Percentiles rank a stretch among this genome's conserved stretches.
Conservation (phyloP, 495 filamentous ascomycete genomes). For the Astrothelium macrocarpum region DNA sequence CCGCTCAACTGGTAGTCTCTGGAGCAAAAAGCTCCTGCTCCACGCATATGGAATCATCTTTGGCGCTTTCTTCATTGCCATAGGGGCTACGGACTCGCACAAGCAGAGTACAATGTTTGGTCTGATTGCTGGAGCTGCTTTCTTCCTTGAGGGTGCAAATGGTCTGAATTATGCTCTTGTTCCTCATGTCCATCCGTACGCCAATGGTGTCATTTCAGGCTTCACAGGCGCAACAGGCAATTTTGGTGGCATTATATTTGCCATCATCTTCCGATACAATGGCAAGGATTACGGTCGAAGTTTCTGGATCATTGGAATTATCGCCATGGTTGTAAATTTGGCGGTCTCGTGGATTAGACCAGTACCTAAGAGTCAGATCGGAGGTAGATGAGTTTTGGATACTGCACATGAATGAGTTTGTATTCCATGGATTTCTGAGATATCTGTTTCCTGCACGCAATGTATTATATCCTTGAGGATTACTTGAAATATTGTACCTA, state of each 20-base stretch:
- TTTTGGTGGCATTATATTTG: constrained; percentile 33
- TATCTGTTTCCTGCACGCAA: too few relatives aligned
- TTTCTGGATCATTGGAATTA: constrained; percentile 32
- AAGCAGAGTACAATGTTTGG: constrained; percentile 25
- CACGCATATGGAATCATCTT: constrained; percentile 29
- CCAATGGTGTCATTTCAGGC: constrained; percentile 32
- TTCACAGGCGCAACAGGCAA: constrained; percentile 34
- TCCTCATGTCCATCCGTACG: constrained; percentile 32
- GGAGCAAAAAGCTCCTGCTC: constrained; percentile 31
- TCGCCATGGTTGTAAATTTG: constrained; percentile 27
- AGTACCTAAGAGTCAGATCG: constrained; percentile 32
- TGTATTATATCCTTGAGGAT: too few relatives aligned
- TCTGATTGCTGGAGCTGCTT: constrained; percentile 26
- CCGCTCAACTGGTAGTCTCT: constrained; percentile 23
- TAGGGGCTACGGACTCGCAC: constrained; percentile 23
- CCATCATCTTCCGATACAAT: constrained; percentile 31
- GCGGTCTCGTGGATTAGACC: constrained; percentile 31
- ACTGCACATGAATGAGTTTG: too few relatives aligned
- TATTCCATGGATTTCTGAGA: too few relatives aligned
- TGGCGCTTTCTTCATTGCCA: constrained; percentile 28
- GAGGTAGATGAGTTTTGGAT: constrained; percentile 16
- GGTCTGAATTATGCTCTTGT: constrained; percentile 31
- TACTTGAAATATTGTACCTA: too few relatives aligned
- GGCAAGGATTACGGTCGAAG: constrained; percentile 25
- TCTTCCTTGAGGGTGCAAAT: constrained; percentile 34